Percentiles rank a stretch among this genome's conserved stretches.
phyloP scores from a whole-genome alignment of 257 asterid genomes.

The Rauvolfia tetraphylla region DNA sequence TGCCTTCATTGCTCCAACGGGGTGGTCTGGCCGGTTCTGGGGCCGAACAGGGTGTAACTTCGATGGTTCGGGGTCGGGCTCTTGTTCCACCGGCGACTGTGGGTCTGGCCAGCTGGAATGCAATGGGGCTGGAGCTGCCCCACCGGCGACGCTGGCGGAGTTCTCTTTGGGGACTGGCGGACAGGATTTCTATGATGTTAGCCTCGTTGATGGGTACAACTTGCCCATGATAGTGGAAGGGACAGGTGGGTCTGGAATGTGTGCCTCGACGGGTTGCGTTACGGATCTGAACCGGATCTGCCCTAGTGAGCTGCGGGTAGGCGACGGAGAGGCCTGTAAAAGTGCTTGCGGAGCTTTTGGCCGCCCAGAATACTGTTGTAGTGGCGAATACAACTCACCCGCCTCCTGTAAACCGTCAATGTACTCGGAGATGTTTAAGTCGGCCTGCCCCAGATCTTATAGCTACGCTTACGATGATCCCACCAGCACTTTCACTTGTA shows the following conservation, averaged over 20 bases:
- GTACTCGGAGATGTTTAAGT: conserved; percentile 77
- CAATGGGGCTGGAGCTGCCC: conserved; percentile 85
- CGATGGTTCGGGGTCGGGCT: conserved; percentile 51
- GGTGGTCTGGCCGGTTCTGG: conserved; percentile 98
- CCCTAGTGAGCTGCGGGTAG: conserved; percentile 73
- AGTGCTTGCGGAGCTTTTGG: conserved; percentile 95
- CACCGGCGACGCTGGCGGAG: conserved; percentile 95
- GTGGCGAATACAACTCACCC: conserved; percentile 85
- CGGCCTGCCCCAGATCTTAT: conserved; percentile 78
- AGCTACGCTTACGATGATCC: conserved; percentile 98
- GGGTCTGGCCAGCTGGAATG: conserved; percentile 80
- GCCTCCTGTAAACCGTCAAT: conserved; percentile 75
- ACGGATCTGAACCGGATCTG: conserved; percentile 88
- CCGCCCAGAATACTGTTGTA: conserved; percentile 79
- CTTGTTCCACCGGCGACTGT: conserved; percentile 78
- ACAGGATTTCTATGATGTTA: conserved; percentile 77
- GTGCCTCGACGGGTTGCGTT: conserved; percentile 92
- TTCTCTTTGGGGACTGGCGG: conserved; percentile 72
- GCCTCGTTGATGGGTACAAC: conserved; percentile 95
- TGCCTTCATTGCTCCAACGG: conserved; percentile 66
- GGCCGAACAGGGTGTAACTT: conserved; percentile 77
- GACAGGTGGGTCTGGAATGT: conserved; percentile 79
- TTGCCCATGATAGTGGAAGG: conserved; percentile 76
- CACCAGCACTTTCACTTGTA: conserved; percentile 89
- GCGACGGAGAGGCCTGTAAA: conserved; percentile 66